A percentile compares a stretch with the other conserved stretches of the same genome.
phyloP scores from a whole-genome alignment of 108 stramenopile species.

The Parietichytrium sp. region DNA sequence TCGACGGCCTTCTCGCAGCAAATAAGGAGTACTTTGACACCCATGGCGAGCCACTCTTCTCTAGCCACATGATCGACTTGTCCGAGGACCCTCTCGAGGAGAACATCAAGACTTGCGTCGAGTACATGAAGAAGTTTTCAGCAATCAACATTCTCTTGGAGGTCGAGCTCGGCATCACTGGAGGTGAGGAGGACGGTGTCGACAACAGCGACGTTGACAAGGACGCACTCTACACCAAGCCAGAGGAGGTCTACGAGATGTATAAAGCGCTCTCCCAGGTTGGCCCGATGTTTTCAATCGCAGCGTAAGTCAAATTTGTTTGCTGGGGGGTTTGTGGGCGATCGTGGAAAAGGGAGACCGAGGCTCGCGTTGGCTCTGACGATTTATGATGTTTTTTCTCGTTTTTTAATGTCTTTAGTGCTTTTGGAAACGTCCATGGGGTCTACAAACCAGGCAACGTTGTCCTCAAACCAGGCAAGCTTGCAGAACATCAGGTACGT shows the following conservation, averaged over 20 bases:
- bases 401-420: too few species aligned
- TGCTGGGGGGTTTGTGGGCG: too few species aligned
- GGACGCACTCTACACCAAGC: slow-evolving; percentile 88
- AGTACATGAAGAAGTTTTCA: slow-evolving; percentile 84
- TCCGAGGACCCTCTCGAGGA: slow-evolving; percentile 93
- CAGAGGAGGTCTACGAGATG: slow-evolving; percentile 84
- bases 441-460: too few species aligned
- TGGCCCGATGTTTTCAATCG: slow-evolving; percentile 83
- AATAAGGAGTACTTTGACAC: slow-evolving; percentile 79
- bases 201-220: slow-evolving; percentile 86
- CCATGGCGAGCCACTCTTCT: slow-evolving; percentile 85
- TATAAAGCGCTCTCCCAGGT: slow-evolving; percentile 83
- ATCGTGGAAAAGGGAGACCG: too few species aligned
- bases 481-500: too few species aligned
- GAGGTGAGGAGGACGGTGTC: slow-evolving; percentile 95
- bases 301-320: slow-evolving; percentile 93
- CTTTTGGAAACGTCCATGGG: too few species aligned
- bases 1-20: slow-evolving; percentile 85
- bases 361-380: too few species aligned
- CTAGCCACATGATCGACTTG: slow-evolving; percentile 93
- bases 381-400: too few species aligned
- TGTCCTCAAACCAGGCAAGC: too few species aligned
- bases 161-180: slow-evolving; percentile 93
- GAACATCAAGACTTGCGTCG: slow-evolving; percentile 91
- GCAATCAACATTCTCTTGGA: slow-evolving; percentile 84